Evolutionary conservation across 75 land plant species (phyloP).

Genomic region (Adiantum capillusveneris): DNA sequence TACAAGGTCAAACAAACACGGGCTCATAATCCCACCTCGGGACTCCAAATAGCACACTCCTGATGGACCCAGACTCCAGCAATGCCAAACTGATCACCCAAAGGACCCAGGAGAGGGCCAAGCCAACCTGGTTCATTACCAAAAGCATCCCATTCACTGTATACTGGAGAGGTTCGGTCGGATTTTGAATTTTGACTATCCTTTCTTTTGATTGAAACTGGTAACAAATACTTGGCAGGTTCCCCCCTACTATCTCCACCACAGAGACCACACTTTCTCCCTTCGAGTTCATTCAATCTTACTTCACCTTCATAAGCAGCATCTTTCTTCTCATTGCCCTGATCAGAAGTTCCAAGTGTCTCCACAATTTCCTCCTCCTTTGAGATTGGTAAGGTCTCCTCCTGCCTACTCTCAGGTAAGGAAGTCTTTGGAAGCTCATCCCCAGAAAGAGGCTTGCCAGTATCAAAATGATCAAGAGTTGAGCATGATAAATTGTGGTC

Average conservation of each 20-base stretch:
- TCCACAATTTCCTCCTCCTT: not conserved
- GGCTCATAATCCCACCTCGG: conserved; percentile 45
- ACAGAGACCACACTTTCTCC: conserved; percentile 76
- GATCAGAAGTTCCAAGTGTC: not conserved
- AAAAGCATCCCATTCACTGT: conserved; percentile 72
- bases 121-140: conserved; percentile 87
- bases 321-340: conserved; percentile 3
- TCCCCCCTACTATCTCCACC: conserved; percentile 71
- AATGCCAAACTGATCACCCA: conserved; percentile 73
- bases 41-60: conserved; percentile 97
- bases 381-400: not conserved
- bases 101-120: conserved; percentile 85
- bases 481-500: no score
- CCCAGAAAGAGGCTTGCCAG: no score
- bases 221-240: conserved; percentile 46
- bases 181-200: conserved; percentile 33
- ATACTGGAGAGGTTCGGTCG: conserved; percentile 45
- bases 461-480: no score
- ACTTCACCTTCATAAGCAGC: conserved; percentile 3
- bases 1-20: no score
- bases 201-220: conserved; percentile 38
- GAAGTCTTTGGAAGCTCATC: no score
- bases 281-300: conserved; percentile 24
- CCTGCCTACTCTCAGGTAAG: not conserved
- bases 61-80: conserved; percentile 89